Percentiles rank a stretch among this genome's conserved stretches.
phyloP scores from a whole-genome alignment of 805 yeast species.

The Saccharomycopsis fermentans region DNA sequence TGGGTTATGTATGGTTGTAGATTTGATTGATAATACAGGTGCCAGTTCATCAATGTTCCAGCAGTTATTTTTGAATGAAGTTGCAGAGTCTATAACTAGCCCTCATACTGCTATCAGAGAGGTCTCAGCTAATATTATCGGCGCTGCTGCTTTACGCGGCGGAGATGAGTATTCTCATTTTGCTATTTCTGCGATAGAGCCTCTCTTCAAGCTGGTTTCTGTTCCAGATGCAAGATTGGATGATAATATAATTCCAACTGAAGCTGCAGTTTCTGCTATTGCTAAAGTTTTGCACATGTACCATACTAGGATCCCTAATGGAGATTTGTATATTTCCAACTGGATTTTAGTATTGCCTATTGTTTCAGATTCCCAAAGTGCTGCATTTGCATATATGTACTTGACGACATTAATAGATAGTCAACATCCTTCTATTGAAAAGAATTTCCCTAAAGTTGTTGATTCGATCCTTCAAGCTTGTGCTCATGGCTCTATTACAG shows the following conservation, averaged over 20 bases:
- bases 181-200: slow-evolving; percentile 60
- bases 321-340: slow-evolving; percentile 50
- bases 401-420: slow-evolving; percentile 60
- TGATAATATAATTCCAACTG: slow-evolving; percentile 79
- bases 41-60: slow-evolving; percentile 52
- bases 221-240: slow-evolving; percentile 80
- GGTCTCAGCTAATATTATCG: slow-evolving; percentile 76
- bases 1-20: slow-evolving; percentile 73
- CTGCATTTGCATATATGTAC: slow-evolving; percentile 72
- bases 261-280: slow-evolving; percentile 70
- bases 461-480: slow-evolving; percentile 69
- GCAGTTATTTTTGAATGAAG: slow-evolving; percentile 50
- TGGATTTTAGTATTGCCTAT: slow-evolving; percentile 85
- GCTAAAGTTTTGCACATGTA: slow-evolving; percentile 69
- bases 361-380: slow-evolving; percentile 77
- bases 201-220: slow-evolving; percentile 60
- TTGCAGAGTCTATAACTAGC: slow-evolving; percentile 54
- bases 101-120: slow-evolving; percentile 72
- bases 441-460: slow-evolving; percentile 51
- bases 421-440: slow-evolving; percentile 47
- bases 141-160: slow-evolving; percentile 78
- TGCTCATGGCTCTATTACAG: slow-evolving; percentile 53
- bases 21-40: slow-evolving; percentile 73
- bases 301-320: slow-evolving; percentile 44
- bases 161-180: slow-evolving; percentile 53